Evolutionary conservation across 177 flowering plant species (phyloP), one percentile per base, ranked within the genome.

Genomic region (Tripterygium wilfordii): DNA sequence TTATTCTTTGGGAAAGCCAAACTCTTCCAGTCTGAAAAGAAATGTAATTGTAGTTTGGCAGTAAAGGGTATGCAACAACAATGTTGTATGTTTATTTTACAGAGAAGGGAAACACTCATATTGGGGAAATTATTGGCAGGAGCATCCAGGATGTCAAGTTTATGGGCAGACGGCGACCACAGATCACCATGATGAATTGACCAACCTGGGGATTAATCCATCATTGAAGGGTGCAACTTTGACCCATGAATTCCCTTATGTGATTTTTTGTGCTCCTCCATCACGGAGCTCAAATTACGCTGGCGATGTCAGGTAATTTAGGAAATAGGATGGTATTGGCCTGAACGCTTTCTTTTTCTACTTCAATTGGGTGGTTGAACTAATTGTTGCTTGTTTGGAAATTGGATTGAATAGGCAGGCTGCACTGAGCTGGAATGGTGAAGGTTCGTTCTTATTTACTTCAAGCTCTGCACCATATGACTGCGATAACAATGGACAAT

Each of bases 181-280:
- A 1, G 80, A 84, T 64, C 97, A 92, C 55, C 98, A 92, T 59
- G 89, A 84, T 5, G 96, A 92, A 46, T 75, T 92, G 75, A 50
- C 68, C 9, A 64, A 82, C 7, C 43, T 82, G 60, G 97, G 94
- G 57, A 82, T 92, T 8, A 71, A 41, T 29, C 98, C 96, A 30
- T 72, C 53, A 33, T 29, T 84, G 58, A 82, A 66, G 46, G 88
- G 75, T 19, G 33, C 53, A 22, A 43, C 66, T 30, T 14, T 40
- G 24, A 23, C 58, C 48, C 60, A 46, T 0, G 60, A 68, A 63
- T 82, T 77, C 61, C 85, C 98, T 1, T 75, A 77, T 64, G 89
- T 92, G 42, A 73, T 92, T 32, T 88, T 86, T 58, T 92, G 96
- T 70, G 97, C 96, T 48, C 98, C 98, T 18, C 96, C 97, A 6